These are phyloP conservation scores for Microdochium nivale DNA, from an alignment of 2,329 filamentous ascomycete genomes.

Conservation along the genomic window DNA sequence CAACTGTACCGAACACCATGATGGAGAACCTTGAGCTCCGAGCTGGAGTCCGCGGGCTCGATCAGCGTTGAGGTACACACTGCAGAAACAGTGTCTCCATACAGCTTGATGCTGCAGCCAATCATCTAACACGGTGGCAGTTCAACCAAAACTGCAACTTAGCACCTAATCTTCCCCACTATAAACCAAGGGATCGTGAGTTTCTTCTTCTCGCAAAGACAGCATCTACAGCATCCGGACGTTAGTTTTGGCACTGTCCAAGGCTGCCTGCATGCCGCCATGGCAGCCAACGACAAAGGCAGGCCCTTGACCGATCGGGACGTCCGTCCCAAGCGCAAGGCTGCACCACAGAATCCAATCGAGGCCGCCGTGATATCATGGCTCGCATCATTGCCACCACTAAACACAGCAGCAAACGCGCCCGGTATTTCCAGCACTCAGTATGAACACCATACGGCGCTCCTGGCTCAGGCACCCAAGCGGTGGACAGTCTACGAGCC, in stretches of 20 bases:
- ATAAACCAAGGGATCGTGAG: neutral
- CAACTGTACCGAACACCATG: too few relatives aligned
- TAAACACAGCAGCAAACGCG: too few relatives aligned
- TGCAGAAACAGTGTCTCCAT: neutral
- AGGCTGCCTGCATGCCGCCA: neutral
- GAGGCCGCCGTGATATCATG: slow-evolving; percentile 24
- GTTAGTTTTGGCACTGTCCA: neutral
- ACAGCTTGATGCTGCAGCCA: neutral
- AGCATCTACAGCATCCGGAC: neutral
- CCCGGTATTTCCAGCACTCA: slow-evolving; percentile 1
- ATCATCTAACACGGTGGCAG: neutral
- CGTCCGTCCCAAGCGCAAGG: slow-evolving; percentile 16
- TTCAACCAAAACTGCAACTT: neutral
- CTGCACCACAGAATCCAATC: slow-evolving; percentile 21
- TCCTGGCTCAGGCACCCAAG: slow-evolving; percentile 39
- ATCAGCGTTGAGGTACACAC: neutral
- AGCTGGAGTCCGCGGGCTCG: neutral
- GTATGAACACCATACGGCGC: slow-evolving; percentile 12
- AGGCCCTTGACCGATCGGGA: neutral
- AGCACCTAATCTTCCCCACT: neutral
- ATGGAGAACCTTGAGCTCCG: neutral
- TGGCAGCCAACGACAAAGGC: neutral
- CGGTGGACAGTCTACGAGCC: slow-evolving; percentile 53
- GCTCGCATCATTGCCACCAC: slow-evolving; percentile 16
- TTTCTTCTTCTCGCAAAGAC: neutral